These are phyloP conservation scores for Blastobotrys raffinosifermentans DNA, from an alignment of 1,139 yeast species.

Conservation along the genomic window DNA sequence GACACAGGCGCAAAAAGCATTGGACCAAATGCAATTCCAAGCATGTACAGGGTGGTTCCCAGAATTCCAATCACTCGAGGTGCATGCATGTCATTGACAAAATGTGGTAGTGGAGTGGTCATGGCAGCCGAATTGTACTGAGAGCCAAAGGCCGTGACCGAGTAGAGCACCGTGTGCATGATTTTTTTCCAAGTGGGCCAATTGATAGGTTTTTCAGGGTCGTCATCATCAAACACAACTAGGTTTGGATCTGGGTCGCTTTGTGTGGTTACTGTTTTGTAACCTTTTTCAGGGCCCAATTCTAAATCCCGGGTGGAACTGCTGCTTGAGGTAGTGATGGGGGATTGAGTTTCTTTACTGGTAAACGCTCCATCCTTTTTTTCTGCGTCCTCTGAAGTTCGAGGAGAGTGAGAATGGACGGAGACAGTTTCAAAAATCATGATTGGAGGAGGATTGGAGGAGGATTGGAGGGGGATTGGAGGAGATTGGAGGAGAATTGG, in stretches of 20 bases:
- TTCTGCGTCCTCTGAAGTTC: no score
- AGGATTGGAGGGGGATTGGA: neutral
- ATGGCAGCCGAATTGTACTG: conserved; percentile 41
- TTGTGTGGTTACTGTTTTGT: no score
- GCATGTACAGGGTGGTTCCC: conserved; percentile 61
- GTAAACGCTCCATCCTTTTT: no score
- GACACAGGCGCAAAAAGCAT: conserved; percentile 73
- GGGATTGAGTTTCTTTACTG: no score
- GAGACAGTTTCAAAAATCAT: no score
- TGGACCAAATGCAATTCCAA: conserved; percentile 76
- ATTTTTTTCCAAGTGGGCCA: conserved; percentile 36
- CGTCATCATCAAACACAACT: conserved; percentile 17
- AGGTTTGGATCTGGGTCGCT: conserved; percentile 6
- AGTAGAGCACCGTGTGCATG: conserved; percentile 37
- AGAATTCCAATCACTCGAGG: conserved; percentile 56
- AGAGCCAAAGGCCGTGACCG: conserved; percentile 40
- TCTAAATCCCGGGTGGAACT: no score
- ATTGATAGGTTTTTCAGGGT: conserved; percentile 29
- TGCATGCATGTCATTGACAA: conserved; percentile 46
- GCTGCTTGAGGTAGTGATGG: no score
- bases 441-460: neutral
- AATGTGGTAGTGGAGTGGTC: conserved; percentile 40
- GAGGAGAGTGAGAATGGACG: no score
- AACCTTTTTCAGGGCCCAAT: no score
- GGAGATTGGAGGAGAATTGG: neutral